phyloP scores from a whole-genome alignment of 2,329 filamentous ascomycete species.

The Didymellaceae sp. region DNA sequence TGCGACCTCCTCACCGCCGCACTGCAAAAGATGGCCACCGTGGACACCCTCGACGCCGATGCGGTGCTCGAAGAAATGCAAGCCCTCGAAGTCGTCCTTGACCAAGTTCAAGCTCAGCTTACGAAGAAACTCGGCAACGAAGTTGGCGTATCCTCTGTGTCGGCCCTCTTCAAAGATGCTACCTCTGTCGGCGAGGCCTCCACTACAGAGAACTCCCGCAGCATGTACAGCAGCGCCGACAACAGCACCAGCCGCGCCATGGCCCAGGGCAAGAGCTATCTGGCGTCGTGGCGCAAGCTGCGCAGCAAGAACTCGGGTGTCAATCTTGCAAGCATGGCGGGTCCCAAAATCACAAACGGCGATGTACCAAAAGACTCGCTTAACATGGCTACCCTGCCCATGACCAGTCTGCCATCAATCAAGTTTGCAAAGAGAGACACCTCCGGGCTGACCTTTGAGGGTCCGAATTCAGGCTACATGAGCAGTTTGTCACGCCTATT shows the following conservation, averaged over 20 bases:
- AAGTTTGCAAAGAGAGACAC: slow-evolving; percentile 76
- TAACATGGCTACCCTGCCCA: slow-evolving; percentile 60
- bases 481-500: slow-evolving; percentile 86
- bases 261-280: slow-evolving; percentile 68
- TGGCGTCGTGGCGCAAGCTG: slow-evolving; percentile 88
- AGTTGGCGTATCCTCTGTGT: slow-evolving; percentile 79
- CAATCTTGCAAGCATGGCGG: slow-evolving; percentile 57
- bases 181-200: slow-evolving; percentile 47
- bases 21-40: slow-evolving; percentile 78
- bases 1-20: slow-evolving; percentile 92
- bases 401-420: slow-evolving; percentile 77
- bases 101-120: slow-evolving; percentile 79
- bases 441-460: slow-evolving; percentile 72
- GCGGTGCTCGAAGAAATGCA: slow-evolving; percentile 95
- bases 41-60: slow-evolving; percentile 90
- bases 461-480: slow-evolving; percentile 92
- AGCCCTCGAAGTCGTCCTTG: slow-evolving; percentile 80
- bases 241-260: slow-evolving; percentile 44
- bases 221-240: slow-evolving; percentile 39
- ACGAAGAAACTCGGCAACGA: slow-evolving; percentile 90
- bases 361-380: slow-evolving; percentile 63
- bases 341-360: slow-evolving; percentile 46
- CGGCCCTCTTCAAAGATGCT: slow-evolving; percentile 77
- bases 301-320: slow-evolving; percentile 83
- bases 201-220: too few relatives aligned